Percentiles rank a stretch among this genome's conserved stretches.
These are phyloP conservation scores for Erodium maritimum DNA, from an alignment of 345 rosid species.

Conservation along the genomic window DNA sequence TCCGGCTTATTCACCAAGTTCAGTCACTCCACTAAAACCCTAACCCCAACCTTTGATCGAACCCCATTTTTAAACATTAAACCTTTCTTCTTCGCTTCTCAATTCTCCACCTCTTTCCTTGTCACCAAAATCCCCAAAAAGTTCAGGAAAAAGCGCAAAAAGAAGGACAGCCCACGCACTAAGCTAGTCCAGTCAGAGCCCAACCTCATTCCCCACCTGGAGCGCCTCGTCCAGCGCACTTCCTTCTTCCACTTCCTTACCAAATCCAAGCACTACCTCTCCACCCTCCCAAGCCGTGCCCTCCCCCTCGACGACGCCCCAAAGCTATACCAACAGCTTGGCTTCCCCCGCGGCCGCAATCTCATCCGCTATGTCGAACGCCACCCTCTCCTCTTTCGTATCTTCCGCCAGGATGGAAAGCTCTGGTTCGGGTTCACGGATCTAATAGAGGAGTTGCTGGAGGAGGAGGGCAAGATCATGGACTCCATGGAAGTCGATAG, in stretches of 20 bases:
- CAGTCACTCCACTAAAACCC: not conserved
- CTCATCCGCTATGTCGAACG: slow-evolving; percentile 40
- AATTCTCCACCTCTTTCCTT: slow-evolving; percentile 74
- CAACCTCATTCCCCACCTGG: slow-evolving; percentile 35
- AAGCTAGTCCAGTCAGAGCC: slow-evolving; percentile 44
- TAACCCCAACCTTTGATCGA: slow-evolving; percentile 12
- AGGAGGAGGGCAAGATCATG: slow-evolving; percentile 39
- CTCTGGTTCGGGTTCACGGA: slow-evolving; percentile 71
- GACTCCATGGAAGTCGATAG: slow-evolving; percentile 57
- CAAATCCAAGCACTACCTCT: slow-evolving; percentile 49
- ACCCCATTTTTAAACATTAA: slow-evolving; percentile 15
- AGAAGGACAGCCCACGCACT: slow-evolving; percentile 48
- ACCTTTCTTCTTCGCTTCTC: slow-evolving; percentile 5
- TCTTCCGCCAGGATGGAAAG: slow-evolving; percentile 60
- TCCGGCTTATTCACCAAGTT: too few relatives aligned
- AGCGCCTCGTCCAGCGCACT: slow-evolving; percentile 51
- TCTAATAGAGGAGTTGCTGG: slow-evolving; percentile 53
- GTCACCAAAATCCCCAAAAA: slow-evolving; percentile 63
- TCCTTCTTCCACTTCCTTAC: slow-evolving; percentile 54
- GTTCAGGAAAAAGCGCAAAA: slow-evolving; percentile 26
- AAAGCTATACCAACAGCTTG: slow-evolving; percentile 70
- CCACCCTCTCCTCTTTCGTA: slow-evolving; percentile 57
- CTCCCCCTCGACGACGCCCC: slow-evolving; percentile 77
- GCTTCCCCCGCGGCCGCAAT: slow-evolving; percentile 88
- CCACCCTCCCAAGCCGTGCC: slow-evolving; percentile 48